These are phyloP conservation scores for Bruguiera parviflora DNA, from an alignment of 345 rosid species.

Conservation along the genomic window DNA sequence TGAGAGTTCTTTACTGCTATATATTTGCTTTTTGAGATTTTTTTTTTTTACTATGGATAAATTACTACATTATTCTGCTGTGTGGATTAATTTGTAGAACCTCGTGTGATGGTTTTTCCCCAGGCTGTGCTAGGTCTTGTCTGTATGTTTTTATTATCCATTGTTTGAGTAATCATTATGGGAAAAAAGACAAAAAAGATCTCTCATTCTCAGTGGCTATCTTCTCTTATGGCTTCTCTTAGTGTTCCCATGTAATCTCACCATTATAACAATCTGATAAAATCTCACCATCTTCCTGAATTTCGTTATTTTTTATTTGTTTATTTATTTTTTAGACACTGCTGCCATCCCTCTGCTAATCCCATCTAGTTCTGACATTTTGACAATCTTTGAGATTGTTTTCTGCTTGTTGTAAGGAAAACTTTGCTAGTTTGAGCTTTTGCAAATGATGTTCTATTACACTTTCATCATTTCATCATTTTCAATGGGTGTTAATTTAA, in stretches of 20 bases:
- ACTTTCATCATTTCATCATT: neutral
- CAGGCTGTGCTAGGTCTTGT: no score
- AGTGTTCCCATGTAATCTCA: no score
- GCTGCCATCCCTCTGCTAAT: neutral
- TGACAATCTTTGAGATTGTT: neutral
- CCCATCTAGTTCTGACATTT: neutral
- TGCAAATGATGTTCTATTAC: neutral
- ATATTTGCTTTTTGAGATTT: neutral
- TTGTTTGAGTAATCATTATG: no score
- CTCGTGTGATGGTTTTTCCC: no score
- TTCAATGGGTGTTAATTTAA: neutral
- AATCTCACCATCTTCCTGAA: no score
- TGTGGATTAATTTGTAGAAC: neutral
- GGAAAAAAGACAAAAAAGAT: no score
- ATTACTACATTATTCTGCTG: neutral
- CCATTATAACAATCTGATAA: no score
- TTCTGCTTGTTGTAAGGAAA: neutral
- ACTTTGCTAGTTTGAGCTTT: neutral
- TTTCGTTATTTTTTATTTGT: no score
- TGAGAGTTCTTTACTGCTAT: conserved; percentile 1
- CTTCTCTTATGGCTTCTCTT: no score
- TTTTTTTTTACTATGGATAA: neutral
- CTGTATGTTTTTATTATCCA: no score
- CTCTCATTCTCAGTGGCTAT: no score
- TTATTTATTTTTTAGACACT: neutral